Percentiles rank a stretch among this genome's conserved stretches.
Evolutionary conservation across 2,329 filamentous ascomycete genomes (phyloP).

Genomic region (Colletotrichum coccodes): DNA sequence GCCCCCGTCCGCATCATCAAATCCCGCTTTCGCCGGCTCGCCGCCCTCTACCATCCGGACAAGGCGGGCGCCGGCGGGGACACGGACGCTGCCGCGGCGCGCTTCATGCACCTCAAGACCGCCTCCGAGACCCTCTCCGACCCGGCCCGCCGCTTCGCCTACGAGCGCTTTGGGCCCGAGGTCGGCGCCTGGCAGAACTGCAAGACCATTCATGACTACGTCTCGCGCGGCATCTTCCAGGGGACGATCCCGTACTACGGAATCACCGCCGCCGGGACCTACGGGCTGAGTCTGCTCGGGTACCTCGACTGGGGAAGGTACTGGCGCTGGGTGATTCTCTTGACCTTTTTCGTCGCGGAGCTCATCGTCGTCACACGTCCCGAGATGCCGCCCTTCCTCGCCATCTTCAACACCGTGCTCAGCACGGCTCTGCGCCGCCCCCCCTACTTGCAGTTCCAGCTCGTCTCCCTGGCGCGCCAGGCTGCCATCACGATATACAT

Average conservation of each 20-base stretch:
- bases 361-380: constrained; percentile 66
- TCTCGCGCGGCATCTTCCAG: constrained; percentile 72
- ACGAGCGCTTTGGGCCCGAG: constrained; percentile 86
- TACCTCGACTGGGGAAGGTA: constrained; percentile 75
- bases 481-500: constrained; percentile 83
- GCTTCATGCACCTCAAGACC: constrained; percentile 85
- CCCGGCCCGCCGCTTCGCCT: constrained; percentile 82
- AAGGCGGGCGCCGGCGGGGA: constrained; percentile 65
- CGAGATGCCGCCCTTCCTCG: constrained; percentile 55
- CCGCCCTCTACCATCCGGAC: constrained; percentile 82
- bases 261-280: constrained; percentile 65
- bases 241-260: constrained; percentile 70
- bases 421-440: constrained; percentile 54
- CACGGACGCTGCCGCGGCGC: constrained; percentile 47
- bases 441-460: constrained; percentile 86
- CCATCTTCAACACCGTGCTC: constrained; percentile 56
- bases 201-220: constrained; percentile 77
- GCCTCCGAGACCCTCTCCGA: constrained; percentile 87
- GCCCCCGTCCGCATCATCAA: constrained; percentile 78
- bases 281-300: constrained; percentile 70
- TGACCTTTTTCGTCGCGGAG: constrained; percentile 66
- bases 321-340: constrained; percentile 71
- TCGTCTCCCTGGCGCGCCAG: constrained; percentile 79
- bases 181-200: constrained; percentile 74
- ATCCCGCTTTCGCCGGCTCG: constrained; percentile 83